A percentile compares a stretch with the other conserved stretches of the same genome.
phyloP scores from a whole-genome alignment of 371 early-diverging fungal species.

The Blastocladiella emersonii region DNA sequence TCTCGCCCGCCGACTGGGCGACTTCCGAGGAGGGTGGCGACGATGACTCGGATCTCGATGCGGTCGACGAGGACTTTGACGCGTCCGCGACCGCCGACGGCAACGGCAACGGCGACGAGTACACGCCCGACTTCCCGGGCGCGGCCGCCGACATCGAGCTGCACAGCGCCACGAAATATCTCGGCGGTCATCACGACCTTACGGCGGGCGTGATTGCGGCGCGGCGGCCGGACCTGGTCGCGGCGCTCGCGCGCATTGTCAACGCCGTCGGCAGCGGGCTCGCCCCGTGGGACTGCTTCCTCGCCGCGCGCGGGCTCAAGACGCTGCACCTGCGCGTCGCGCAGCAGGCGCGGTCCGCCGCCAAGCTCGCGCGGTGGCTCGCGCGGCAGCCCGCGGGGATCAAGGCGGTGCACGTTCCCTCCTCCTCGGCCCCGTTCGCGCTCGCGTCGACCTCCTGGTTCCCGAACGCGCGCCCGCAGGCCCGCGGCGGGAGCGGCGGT shows the following conservation, averaged over 20 bases:
- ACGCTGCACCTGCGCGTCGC: slow-evolving; percentile 80
- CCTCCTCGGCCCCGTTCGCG: slow-evolving; percentile 50
- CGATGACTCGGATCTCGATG: no score
- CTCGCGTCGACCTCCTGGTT: slow-evolving; percentile 54
- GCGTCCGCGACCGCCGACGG: no score
- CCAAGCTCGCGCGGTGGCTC: slow-evolving; percentile 63
- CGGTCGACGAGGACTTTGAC: no score
- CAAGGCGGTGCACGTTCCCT: slow-evolving; percentile 24
- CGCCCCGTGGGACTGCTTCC: slow-evolving; percentile 74
- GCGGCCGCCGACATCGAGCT: slow-evolving; percentile 77
- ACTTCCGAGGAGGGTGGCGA: no score
- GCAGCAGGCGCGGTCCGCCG: slow-evolving; percentile 58
- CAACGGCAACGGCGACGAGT: no score
- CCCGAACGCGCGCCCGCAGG: slow-evolving; percentile 86
- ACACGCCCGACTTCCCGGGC: slow-evolving; percentile 15
- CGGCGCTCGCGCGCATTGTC: slow-evolving; percentile 65
- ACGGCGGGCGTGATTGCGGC: slow-evolving; percentile 80
- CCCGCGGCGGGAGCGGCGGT: slow-evolving; percentile 66
- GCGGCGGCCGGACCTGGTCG: slow-evolving; percentile 48
- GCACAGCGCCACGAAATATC: slow-evolving; percentile 78
- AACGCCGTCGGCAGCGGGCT: slow-evolving; percentile 86
- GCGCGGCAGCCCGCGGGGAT: slow-evolving; percentile 14
- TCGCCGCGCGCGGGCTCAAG: slow-evolving; percentile 74
- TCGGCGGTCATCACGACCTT: slow-evolving; percentile 84
- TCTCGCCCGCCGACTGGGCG: no score